Evolutionary conservation across 805 yeast species (phyloP).

Genomic region (Vanderwaltozyma polyspora): DNA sequence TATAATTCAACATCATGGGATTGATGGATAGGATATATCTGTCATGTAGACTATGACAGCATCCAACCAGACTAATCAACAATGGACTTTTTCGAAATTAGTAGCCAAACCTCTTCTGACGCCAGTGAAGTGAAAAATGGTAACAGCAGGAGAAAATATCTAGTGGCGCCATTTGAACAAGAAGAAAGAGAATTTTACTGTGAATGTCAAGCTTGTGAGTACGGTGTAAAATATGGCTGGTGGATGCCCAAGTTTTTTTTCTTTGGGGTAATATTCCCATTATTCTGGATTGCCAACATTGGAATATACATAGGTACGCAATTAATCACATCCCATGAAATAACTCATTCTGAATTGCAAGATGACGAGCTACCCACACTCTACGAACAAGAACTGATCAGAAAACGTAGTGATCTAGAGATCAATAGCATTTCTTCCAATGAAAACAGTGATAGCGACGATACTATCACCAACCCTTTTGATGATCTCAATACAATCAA

Average conservation of each 20-base stretch:
- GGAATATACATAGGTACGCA: conserved; percentile 12
- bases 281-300: conserved; percentile 13
- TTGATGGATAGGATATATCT: no score
- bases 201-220: conserved; percentile 16
- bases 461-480: no score
- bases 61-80: no score
- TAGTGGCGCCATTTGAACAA: background rate
- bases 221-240: conserved; percentile 1
- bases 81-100: no score
- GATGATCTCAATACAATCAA: no score
- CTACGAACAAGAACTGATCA: conserved; percentile 9
- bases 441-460: no score
- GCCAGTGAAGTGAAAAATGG: background rate
- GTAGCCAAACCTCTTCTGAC: background rate
- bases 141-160: background rate
- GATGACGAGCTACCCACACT: conserved; percentile 21
- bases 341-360: conserved; percentile 12
- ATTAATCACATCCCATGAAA: conserved; percentile 14
- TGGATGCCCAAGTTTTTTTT: conserved; percentile 10
- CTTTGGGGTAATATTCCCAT: conserved; percentile 17
- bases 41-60: no score
- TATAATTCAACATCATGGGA: no score
- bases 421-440: background rate
- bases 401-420: conserved; percentile 3
- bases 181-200: conserved; percentile 6